These are phyloP conservation scores for Ogataea angusta DNA, from an alignment of 805 yeast genomes.

Conservation along the genomic window DNA sequence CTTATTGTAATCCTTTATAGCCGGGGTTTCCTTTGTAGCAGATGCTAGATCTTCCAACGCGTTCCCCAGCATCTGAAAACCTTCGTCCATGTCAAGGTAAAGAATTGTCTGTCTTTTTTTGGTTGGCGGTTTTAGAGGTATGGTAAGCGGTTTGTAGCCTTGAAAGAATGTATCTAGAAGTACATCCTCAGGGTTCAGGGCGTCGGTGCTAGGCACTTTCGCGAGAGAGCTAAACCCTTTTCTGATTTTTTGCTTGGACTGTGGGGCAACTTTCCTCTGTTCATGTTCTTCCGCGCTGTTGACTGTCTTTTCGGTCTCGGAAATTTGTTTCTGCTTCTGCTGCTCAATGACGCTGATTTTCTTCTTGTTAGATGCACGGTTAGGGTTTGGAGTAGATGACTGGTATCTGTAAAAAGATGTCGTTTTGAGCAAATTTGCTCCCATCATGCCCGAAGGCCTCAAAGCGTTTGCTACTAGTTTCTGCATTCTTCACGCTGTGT, in stretches of 20 bases:
- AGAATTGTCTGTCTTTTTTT: slow-evolving; percentile 27
- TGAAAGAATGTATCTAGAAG: slow-evolving; percentile 34
- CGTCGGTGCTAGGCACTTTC: slow-evolving; percentile 34
- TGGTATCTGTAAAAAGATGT: slow-evolving; percentile 15
- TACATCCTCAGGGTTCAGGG: slow-evolving; percentile 33
- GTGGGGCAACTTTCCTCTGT: slow-evolving; percentile 4
- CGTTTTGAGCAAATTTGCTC: neutral
- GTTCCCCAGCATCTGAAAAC: slow-evolving; percentile 25
- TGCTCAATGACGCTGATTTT: slow-evolving; percentile 12
- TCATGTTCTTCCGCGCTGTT: neutral
- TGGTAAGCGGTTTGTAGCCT: slow-evolving; percentile 35
- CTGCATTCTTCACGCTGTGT: neutral
- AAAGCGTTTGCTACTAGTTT: neutral
- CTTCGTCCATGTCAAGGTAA: slow-evolving; percentile 34
- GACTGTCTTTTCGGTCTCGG: slow-evolving; percentile 11
- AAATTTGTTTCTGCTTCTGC: slow-evolving; percentile 16
- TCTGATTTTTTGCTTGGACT: slow-evolving; percentile 15
- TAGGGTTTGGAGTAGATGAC: slow-evolving; percentile 21
- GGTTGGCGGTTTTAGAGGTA: slow-evolving; percentile 31
- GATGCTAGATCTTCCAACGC: slow-evolving; percentile 11
- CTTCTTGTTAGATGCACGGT: slow-evolving; percentile 14
- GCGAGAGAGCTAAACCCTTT: slow-evolving; percentile 35
- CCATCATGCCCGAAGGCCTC: neutral
- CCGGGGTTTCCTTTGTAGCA: slow-evolving; percentile 1
- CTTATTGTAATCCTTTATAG: slow-evolving; percentile 18